Base-by-base conservation (phyloP, 768 basidiomycete species). In the Porpolomopsis calyptriformis region DNA sequence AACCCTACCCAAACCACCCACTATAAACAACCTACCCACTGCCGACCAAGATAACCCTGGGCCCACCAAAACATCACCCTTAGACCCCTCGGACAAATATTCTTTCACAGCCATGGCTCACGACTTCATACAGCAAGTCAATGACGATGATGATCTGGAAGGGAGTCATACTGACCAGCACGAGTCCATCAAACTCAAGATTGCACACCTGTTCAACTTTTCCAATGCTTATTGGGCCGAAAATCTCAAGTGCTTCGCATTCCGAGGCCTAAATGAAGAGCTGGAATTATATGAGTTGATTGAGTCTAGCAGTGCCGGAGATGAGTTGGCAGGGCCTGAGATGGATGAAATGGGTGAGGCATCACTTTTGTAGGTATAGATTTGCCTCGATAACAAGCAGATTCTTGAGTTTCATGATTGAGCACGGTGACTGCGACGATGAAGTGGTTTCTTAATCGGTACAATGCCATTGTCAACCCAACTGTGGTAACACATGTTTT, bases 231-330 rank as follows among this genome's bases (percentile, higher is more conserved):
- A 33, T 9, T 51, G 49, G 49, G 27, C 25, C 18, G 24, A 42
- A 35, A 7, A 34, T 11, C 25, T 26, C 9, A 48, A 45, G 33
- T 16, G 33, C 11, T 36, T 31, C 19, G 46, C 50, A 43, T 16
- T 39, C 20, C 39, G 23, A 35, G 38, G 47, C 4, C 58, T 50
- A 16, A 56, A 56, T 11, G 65, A 45, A 40, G 57, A 59, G 33
- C 43, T 50, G 8, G 52, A 50, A 35, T 49, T 54, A 29, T 50
- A 50, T n/a, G 49, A 49, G 27, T 23, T 48, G 10, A 19, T 50
- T 20, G 49, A 50, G 40, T 16, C 47, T 31, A 43, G 47, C n/a
- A n/a, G n/a, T 47, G 44, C 38, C 19, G 35, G 42, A 26, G 39
- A 14, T 40, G 33, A 34, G 12, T 14, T n/a, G n/a, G n/a, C n/a